A percentile compares a stretch with the other conserved stretches of the same genome.
Conservation (phyloP, 108 stramenopile genomes). For the Cyclotella baltica region DNA sequence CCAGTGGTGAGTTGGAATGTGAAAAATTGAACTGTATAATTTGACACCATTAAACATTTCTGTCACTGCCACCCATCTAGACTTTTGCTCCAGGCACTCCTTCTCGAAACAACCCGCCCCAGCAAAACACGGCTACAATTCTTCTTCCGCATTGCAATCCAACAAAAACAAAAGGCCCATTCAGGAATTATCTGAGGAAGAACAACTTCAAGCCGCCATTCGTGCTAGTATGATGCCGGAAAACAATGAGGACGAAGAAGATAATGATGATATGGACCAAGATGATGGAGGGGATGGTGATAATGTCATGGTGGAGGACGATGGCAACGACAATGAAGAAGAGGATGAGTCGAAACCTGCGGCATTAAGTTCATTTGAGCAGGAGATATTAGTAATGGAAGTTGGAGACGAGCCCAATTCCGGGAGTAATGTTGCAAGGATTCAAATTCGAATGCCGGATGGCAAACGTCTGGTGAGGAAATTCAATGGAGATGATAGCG, state of each 20-base stretch:
- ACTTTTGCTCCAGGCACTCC: constrained; percentile 90
- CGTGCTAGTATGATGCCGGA: constrained; percentile 71
- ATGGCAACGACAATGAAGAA: constrained; percentile 24
- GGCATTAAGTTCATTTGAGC: constrained; percentile 33
- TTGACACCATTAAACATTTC: background rate
- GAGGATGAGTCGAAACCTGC: constrained; percentile 44
- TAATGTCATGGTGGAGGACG: constrained; percentile 19
- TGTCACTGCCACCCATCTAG: constrained; percentile 15
- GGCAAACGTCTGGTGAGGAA: constrained; percentile 79
- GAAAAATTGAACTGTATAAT: background rate
- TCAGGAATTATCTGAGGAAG: constrained; percentile 78
- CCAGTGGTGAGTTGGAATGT: constrained; percentile 50
- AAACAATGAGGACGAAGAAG: constrained; percentile 30
- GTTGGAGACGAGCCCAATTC: constrained; percentile 66
- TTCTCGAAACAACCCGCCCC: constrained; percentile 79
- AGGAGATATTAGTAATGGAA: constrained; percentile 59
- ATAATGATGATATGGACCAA: constrained; percentile 33
- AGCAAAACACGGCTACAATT: constrained; percentile 46
- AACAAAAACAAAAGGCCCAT: constrained; percentile 51
- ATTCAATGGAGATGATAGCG: constrained; percentile 60
- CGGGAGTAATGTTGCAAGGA: constrained; percentile 56
- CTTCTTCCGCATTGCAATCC: background rate
- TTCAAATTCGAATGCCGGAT: constrained; percentile 88
- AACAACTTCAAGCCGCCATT: constrained; percentile 90
- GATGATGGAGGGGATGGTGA: constrained; percentile 42